Evolutionary conservation across 2,329 filamentous ascomycete genomes (phyloP).

Genomic region (Plectosphaerella cucumerina): DNA sequence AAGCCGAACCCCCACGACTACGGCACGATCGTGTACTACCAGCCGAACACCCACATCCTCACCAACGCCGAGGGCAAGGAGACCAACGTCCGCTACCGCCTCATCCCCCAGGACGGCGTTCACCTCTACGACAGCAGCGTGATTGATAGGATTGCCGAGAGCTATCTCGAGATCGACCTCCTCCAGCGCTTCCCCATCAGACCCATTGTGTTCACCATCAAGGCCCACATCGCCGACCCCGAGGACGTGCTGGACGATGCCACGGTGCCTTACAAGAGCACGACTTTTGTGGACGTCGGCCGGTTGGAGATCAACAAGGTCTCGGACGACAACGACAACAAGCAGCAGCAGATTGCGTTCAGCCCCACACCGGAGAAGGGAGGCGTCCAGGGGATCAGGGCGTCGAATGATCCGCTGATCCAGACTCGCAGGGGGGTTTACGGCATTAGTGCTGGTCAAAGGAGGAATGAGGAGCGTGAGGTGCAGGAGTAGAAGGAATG

Average conservation of each 20-base stretch:
- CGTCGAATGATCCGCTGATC: conserved; percentile 10
- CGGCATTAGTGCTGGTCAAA: conserved; percentile 9
- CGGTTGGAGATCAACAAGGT: conserved; percentile 8
- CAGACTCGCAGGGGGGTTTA: conserved; percentile 8
- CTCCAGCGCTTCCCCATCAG: background rate
- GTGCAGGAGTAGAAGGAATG: conserved; percentile 1
- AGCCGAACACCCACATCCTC: conserved; percentile 2
- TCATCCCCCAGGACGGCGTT: background rate
- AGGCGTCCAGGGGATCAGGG: conserved; percentile 8
- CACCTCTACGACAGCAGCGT: background rate
- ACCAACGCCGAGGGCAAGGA: conserved; percentile 1
- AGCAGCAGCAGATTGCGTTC: conserved; percentile 11
- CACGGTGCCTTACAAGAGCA: conserved; percentile 11
- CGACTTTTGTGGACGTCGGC: conserved; percentile 7
- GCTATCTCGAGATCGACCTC: conserved; percentile 5
- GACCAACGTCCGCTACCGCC: conserved; percentile 1
- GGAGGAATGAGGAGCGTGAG: conserved; percentile 12
- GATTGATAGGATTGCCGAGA: background rate
- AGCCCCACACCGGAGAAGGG: conserved; percentile 10
- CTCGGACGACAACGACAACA: conserved; percentile 4
- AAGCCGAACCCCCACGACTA: conserved; percentile 2
- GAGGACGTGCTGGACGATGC: conserved; percentile 9
- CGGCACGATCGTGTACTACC: conserved; percentile 1
- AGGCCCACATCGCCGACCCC: conserved; percentile 2
- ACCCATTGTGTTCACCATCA: conserved; percentile 1